Evolutionary conservation across 768 basidiomycete species (phyloP), one percentile per base, ranked within the genome.

Genomic region (Amanita fuliginea): DNA sequence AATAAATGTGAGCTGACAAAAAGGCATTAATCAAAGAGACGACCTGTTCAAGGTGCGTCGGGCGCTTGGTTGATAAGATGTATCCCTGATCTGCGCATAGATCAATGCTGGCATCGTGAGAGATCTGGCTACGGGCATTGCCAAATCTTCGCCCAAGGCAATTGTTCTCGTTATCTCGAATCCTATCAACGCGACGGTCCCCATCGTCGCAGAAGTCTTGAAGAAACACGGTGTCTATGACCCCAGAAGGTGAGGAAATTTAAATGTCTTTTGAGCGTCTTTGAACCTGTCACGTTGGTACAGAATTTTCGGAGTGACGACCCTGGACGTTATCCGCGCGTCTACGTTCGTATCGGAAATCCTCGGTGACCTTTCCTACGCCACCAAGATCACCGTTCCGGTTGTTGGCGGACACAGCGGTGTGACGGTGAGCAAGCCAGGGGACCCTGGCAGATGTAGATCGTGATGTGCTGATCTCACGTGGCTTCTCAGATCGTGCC

Each of bases 101-200:
- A 96, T 94, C 75, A 99, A 99, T 69, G 96, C 91, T 50, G 92
- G 92, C 42, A 99, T 99, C 64, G 87, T 97, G 51, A 83, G 83
- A 58, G 90, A 91, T 60, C 81, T 99, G 52, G 95, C 94, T 13
- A 84, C 80, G 32, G 93, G 88, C 28, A 88, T 93, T 59, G 94
- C 95, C 13, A 81, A 76, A 13, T 62, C 69, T 43, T 79, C 80
- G 37, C 95, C 95, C 52, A 93, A 92, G 62, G 96, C 96, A 18
- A 85, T 86, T 59, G 80, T 98, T 40, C 80, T 93, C 43, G 93
- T 99, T 57, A 98, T 99, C 67, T 95, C 96, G 58, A 99, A 99
- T 75, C 96, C 96, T 28, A 95, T 99, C 63, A 98, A 99, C 79
- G 97, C 95, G 37, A 97, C 96, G 34, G 95, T 98, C 34, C 96